Base-by-base conservation (phyloP, 495 filamentous ascomycete species). In the Penicillium paxilli region DNA sequence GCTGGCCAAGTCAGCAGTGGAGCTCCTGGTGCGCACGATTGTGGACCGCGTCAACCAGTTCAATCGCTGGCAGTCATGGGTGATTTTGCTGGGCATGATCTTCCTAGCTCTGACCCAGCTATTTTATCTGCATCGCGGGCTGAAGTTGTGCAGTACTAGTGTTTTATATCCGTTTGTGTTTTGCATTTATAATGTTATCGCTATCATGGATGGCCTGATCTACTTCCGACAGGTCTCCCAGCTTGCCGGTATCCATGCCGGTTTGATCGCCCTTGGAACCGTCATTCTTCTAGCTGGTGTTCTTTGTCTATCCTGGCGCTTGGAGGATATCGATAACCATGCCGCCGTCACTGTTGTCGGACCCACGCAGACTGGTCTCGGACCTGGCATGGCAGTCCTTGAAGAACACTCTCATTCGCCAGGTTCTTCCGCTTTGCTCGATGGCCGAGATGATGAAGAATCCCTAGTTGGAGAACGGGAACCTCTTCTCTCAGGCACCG, bases 121-220 rank as follows among this genome's bases (percentile, higher is more conserved):
- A 14, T 99, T 95, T 73, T 98, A 92, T 65, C 83, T 99, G 28
- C 93, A 99, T 68, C 83, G 89, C 17, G 94, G 94, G 47, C 78
- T 99, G 52, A 96, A 96, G 65, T 78, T 98, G 35, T 91, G 93
- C 69, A 96, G 91, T 47, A 98, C 94, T 16, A 96, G 91, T 71
- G 85, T 99, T 46, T 82, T 99, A 59, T 99, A 99, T 74, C 94
- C 94, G 5, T 88, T 98, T 62, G 91, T 97, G 30, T 99, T 99
- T 73, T 99, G 94, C 83, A 86, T 97, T 57, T 99, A 98, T 78
- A 99, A 99, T 79, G 96, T 99, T 60, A 93, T 96, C 57, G 95
- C 94, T 53, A 99, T 98, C 58, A 76, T 98, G 54, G 95, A 99
- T 72, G 94, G 94, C 16, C 78, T 99, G 48, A 94, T 99, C 48